Conservation (phyloP, 768 basidiomycete species). For the Russula sp. region DNA sequence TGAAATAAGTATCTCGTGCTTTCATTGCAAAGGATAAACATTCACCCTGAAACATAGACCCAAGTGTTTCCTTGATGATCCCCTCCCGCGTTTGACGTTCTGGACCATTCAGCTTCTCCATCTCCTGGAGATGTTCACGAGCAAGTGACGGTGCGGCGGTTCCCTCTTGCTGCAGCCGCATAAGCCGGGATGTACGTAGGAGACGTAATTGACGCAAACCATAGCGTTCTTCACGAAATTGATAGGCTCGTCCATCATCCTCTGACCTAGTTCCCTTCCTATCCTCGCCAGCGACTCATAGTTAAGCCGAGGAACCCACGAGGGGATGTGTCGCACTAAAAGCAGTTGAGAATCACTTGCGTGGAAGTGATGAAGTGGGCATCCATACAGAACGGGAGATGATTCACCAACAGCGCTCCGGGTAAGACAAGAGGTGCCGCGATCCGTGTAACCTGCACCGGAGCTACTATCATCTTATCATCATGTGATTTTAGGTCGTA, state of each 20-base stretch:
- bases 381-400: constrained; percentile 13
- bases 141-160: constrained; percentile 3
- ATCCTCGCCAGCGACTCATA: background rate
- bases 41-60: constrained; percentile 5
- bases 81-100: background rate
- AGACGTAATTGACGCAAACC: background rate
- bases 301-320: constrained; percentile 12
- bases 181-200: background rate
- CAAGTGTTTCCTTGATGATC: background rate
- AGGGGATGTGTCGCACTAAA: constrained; percentile 13
- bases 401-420: constrained; percentile 1
- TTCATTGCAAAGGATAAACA: too few species aligned
- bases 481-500: background rate
- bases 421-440: background rate
- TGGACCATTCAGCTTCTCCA: background rate
- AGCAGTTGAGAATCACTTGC: background rate
- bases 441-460: background rate
- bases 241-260: background rate
- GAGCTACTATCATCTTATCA: background rate
- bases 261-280: background rate
- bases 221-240: background rate
- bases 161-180: background rate
- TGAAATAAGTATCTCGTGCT: background rate
- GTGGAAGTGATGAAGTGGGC: too few species aligned
- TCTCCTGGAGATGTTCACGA: background rate